A percentile compares a stretch with the other conserved stretches of the same genome.
Conservation (phyloP, 495 filamentous ascomycete genomes). For the Pseudevernia furfuracea region DNA sequence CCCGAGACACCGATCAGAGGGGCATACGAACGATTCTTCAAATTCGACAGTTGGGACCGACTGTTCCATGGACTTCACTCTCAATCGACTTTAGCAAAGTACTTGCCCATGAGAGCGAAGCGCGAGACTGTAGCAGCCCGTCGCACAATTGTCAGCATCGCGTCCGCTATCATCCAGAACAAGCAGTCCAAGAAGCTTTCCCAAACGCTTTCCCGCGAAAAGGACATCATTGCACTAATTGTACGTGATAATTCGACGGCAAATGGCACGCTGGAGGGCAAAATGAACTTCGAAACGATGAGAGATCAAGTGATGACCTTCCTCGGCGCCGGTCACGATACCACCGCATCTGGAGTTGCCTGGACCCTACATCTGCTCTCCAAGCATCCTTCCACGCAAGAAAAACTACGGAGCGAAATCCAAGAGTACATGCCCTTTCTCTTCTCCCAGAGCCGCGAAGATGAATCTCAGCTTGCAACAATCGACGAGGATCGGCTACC, state of each 20-base stretch:
- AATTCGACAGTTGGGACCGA: constrained; percentile 33
- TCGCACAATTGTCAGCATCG: constrained; percentile 32
- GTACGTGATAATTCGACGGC: constrained; percentile 34
- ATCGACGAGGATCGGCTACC: constrained; percentile 33
- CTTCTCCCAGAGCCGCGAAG: constrained; percentile 16
- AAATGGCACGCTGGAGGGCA: constrained; percentile 29
- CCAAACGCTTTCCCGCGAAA: constrained; percentile 28
- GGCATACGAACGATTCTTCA: constrained; percentile 40
- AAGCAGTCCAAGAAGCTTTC: constrained; percentile 27
- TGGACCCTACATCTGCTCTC: constrained; percentile 29
- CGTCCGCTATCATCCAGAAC: constrained; percentile 31
- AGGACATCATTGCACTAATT: constrained; percentile 44
- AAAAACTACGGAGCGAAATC: constrained; percentile 27
- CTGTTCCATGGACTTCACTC: constrained; percentile 37
- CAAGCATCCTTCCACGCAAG: constrained; percentile 24
- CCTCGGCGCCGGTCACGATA: constrained; percentile 27
- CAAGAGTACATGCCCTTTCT: constrained; percentile 24
- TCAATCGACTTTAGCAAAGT: constrained; percentile 35
- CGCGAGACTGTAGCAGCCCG: constrained; percentile 37
- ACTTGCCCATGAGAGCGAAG: constrained; percentile 39
- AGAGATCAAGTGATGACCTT: constrained; percentile 43
- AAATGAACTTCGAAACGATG: constrained; percentile 37
- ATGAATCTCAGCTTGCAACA: constrained; percentile 9
- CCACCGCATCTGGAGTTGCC: constrained; percentile 23
- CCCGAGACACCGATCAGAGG: constrained; percentile 35